Base-by-base conservation (phyloP, 2,329 filamentous ascomycete species). In the Beauveria medogensis region DNA sequence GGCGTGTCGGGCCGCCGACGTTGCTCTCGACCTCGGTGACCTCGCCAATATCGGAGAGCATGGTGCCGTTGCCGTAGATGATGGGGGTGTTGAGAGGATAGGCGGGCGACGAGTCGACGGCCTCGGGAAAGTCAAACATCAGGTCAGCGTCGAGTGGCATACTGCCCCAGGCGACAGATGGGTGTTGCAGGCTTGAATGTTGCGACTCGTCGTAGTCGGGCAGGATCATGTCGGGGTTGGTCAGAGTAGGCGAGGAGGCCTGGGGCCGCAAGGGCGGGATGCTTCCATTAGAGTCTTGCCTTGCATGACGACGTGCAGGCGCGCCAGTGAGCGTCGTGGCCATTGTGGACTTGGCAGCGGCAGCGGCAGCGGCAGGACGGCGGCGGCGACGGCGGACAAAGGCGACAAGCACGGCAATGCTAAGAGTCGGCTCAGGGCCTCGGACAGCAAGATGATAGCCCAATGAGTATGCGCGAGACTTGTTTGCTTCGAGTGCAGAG, bases 181-280 rank as follows among this genome's bases (percentile, higher is more conserved):
- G 75, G 68, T 81, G 78, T 63, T 80, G 79, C 62, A 81, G 76
- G 69, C 75, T 74, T 68, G 78, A 69, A 71, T 83, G 75, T 70
- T 80, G 76, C 71, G 80, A 78, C 69, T 82, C 74, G 65, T 85
- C 83, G 69, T 87, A 86, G 71, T 89, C 86, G 63, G 92, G 92
- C 57, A 97, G 78, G 68, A 97, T 96, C 91, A 96, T 92, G 72
- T 96, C 92, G 57, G 92, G 91, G 73, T 96, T 95, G 60, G 91
- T 95, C 69, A 97, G 78, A 2, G 92, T 96, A 52, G 92, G 92
- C 63, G 91, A 95, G 14, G 85, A 85, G 65, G 89, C 86, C 62
- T 80, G 74, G 50, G 79, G 70, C 20, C 77, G 73, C 66, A 82
- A 80, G 46, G 57, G 28, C 41, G 73, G 70, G 64, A 72, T 63